Base-by-base conservation (phyloP, 2,329 filamentous ascomycete species). In the Anthostomella pinea region DNA sequence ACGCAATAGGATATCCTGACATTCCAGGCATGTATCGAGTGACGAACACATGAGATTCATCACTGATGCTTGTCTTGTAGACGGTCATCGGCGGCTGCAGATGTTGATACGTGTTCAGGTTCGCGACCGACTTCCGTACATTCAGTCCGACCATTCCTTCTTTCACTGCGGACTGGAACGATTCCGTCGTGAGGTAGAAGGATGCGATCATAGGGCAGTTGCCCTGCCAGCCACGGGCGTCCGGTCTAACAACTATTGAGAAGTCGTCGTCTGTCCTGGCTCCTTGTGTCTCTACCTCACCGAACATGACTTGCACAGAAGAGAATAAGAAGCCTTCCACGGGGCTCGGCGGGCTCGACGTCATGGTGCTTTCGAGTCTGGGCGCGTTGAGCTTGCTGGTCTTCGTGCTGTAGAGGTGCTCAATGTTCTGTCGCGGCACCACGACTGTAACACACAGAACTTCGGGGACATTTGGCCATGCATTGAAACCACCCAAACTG, bases 251-350 rank as follows among this genome's bases (percentile, higher is more conserved):
- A 0, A 42, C 36, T 14, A 68, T 35, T 6, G 48, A 38, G n/a
- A 62, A 64, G 3, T 54, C 48, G n/a, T 63, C 60, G 5, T 49
- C 42, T 2, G 57, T 43, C 5, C 42, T 43, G 4, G 48, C 19
- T 0, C 60, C 59, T 2, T 29, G 35, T 0, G 50, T 43, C 30
- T 49, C 49, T 9, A 67, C 36, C 0, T 50, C 56, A 10, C 69
- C 70, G 45, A 72, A 71, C 4, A 51, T 38, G 19, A 71, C 43
- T 1, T 73, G 69, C 9, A 68, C 53, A 37, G 65, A 58, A 3
- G 57, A 49, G 45, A 65, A 72, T 16, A 22, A 15, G n/a, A n/a
- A n/a, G n/a, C n/a, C n/a, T 16, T 38, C 31, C 14, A 33, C 25
- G 33, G 27, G 39, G 23, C 19, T 27, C 9, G 22, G 9, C 5